Evolutionary conservation across 2,329 filamentous ascomycete species (phyloP), one percentile per base, ranked within the genome.

Genomic region (Bipolaris cookei): DNA sequence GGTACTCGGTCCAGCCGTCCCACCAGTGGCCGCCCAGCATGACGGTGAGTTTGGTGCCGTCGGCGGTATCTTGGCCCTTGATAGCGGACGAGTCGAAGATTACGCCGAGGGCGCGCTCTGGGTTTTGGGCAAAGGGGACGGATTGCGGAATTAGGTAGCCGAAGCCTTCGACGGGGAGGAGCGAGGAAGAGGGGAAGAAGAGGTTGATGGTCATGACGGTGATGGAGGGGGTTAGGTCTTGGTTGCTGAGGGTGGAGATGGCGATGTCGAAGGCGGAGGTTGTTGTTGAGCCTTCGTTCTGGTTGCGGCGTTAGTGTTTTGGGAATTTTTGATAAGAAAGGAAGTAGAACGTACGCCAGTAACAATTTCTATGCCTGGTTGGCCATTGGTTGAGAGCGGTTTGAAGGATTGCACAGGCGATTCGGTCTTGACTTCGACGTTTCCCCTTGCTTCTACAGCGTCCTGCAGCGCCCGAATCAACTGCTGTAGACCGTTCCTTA

Each of bases 21-120:
- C 91, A 98, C 84, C 91, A 92, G 78, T 97, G 92, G 1, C 95
- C 95, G 57, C 95, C 95, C 54, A 99, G 81, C 87, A 99, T 96
- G 66, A 98, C 90, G 14, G 94, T 97, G 51, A 98, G 78, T 75
- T 96, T 97, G 13, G 92, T 96, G 21, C 91, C 92, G 0, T 75
- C 71, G 1, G 76, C 81, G 3, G 78, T 81, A 71, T 89, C 85
- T 65, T 85, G 82, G 16, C 83, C 84, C 46, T 76, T 70, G n/a
- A 81, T 78, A 16, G 84, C 84, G 62, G 91, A 87, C 2, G 88
- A 91, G 76, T 97, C 92, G 76, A 98, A 98, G 58, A 98, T 90
- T 50, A 98, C 93, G 61, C 95, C 95, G 5, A 99, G 86, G 0
- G 89, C 90, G 59, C 87, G 85, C 74, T 96, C 91, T 1, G 91